These are phyloP conservation scores for Carex cristatella DNA, from an alignment of 176 grass and related monocot genomes.

Conservation along the genomic window DNA sequence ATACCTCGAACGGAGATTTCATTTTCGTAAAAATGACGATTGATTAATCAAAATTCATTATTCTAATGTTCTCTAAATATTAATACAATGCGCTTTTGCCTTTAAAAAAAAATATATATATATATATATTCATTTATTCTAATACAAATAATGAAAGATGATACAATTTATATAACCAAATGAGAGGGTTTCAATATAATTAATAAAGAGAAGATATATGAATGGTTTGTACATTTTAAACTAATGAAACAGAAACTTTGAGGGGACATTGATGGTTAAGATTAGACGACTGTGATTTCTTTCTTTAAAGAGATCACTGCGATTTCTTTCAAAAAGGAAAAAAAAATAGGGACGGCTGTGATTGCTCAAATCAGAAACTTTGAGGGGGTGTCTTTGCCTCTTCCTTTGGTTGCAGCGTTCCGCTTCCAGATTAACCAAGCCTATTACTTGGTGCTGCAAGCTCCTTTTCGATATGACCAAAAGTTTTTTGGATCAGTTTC, in stretches of 20 bases:
- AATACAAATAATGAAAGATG: background rate
- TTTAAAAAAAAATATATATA: too few species aligned
- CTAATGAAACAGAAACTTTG: background rate
- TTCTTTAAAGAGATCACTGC: background rate
- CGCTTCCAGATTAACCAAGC: background rate
- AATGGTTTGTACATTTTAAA: background rate
- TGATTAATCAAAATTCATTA: background rate
- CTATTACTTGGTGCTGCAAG: constrained; percentile 33
- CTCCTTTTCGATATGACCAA: constrained; percentile 50
- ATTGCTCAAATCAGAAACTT: background rate
- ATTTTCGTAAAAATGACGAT: background rate
- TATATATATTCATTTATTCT: background rate
- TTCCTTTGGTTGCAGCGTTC: background rate
- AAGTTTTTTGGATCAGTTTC: constrained; percentile 65
- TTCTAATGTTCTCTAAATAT: background rate
- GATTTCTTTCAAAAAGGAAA: background rate
- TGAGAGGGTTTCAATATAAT: background rate
- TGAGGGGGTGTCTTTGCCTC: background rate
- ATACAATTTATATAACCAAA: background rate
- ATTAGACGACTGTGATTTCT: background rate
- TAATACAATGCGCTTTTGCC: too few species aligned
- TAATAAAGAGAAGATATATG: background rate
- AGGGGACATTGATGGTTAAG: background rate
- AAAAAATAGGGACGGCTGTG: background rate
- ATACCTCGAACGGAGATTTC: background rate